Conservation (phyloP, 225 moss, liverwort and hornwort genomes). For the Pleurozium schreberi region DNA sequence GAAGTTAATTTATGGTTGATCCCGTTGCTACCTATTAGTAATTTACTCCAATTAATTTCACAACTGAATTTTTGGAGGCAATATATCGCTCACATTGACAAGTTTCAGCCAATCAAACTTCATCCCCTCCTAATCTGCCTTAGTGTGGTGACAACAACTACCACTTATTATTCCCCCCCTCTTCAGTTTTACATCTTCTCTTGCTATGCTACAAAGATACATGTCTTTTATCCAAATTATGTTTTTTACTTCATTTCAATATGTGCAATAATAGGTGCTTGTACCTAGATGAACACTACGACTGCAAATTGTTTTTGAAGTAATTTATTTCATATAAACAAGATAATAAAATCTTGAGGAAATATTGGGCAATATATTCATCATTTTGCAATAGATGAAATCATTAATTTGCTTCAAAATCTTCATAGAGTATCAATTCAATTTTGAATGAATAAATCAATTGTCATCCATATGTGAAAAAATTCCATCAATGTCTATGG, state of each 20-base stretch:
- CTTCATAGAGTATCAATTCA: accelerated
- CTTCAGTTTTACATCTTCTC: not conserved
- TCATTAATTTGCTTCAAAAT: not conserved
- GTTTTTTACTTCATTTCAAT: not conserved
- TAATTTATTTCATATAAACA: not conserved
- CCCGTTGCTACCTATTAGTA: not conserved
- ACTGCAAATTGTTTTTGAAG: not conserved
- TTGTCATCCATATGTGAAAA: not conserved
- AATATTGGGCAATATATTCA: not conserved
- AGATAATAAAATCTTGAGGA: not conserved
- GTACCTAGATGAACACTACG: not conserved
- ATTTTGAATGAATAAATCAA: not conserved
- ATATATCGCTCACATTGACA: accelerated
- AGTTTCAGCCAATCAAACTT: accelerated
- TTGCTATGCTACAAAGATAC: not conserved
- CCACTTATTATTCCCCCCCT: accelerated
- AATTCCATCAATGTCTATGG: not conserved
- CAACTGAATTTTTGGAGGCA: accelerated
- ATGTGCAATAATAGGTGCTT: not conserved
- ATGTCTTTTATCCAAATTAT: not conserved
- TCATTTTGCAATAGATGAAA: not conserved
- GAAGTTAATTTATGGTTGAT: too few species aligned
- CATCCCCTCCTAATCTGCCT: accelerated
- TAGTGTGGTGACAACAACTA: accelerated
- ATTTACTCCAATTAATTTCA: not conserved